A percentile compares a stretch with the other conserved stretches of the same genome.
Evolutionary conservation across 768 basidiomycete species (phyloP).

Genomic region (Fomitopsis serialis): DNA sequence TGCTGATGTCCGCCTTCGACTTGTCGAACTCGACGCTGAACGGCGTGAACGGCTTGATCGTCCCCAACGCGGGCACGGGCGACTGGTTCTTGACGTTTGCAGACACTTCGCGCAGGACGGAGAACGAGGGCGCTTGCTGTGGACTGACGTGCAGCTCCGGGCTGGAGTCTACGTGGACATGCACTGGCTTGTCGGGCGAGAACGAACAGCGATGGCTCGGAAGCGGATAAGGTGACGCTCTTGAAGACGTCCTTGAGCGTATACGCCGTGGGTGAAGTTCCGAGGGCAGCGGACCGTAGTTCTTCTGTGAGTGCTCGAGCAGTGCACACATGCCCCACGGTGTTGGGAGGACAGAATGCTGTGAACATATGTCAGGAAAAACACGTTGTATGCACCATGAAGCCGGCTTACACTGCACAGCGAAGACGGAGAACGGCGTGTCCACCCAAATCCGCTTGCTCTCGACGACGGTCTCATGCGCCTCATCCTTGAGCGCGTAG

Average conservation of each 20-base stretch:
- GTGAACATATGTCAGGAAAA: neutral
- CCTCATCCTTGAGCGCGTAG: constrained; percentile 66
- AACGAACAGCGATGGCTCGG: constrained; percentile 41
- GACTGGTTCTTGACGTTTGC: constrained; percentile 31
- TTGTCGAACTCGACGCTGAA: constrained; percentile 30
- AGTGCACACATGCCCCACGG: constrained; percentile 67
- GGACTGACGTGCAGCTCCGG: constrained; percentile 11
- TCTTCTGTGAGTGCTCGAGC: constrained; percentile 67
- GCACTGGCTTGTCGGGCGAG: constrained; percentile 35
- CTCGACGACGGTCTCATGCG: constrained; percentile 56
- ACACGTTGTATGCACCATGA: constrained; percentile 5
- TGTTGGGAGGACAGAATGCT: constrained; percentile 70
- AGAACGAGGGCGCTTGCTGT: constrained; percentile 14
- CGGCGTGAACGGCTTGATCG: constrained; percentile 39
- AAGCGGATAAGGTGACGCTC: constrained; percentile 69
- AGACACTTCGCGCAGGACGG: constrained; percentile 37
- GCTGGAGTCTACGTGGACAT: constrained; percentile 10
- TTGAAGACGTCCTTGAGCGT: constrained; percentile 64
- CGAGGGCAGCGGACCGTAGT: constrained; percentile 66
- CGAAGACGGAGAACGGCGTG: constrained; percentile 69
- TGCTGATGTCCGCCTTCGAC: constrained; percentile 28
- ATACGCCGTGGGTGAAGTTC: constrained; percentile 59
- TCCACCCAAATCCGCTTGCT: constrained; percentile 64
- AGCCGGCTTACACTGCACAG: constrained; percentile 57
- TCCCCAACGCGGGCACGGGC: constrained; percentile 32